These are phyloP conservation scores for Amylostereum chailletii DNA, from an alignment of 1,284 basidiomycete genomes.

Conservation along the genomic window DNA sequence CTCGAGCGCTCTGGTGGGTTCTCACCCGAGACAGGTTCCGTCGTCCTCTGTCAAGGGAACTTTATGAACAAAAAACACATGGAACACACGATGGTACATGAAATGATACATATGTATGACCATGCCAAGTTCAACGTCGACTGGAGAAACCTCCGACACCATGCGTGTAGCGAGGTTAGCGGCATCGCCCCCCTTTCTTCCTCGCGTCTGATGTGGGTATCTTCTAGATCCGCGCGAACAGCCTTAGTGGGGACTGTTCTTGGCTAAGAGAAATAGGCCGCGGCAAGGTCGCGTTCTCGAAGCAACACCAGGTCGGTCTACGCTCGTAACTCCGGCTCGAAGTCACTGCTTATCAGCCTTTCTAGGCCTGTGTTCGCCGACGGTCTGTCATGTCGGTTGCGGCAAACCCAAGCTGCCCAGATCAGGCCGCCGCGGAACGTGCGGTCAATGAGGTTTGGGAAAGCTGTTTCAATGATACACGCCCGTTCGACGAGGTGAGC, in stretches of 20 bases:
- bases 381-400: conserved; percentile 79
- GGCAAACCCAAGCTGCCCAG: conserved; percentile 76
- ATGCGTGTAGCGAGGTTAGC: conserved; percentile 84
- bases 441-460: conserved; percentile 97
- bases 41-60: conserved; percentile 78
- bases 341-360: conserved; percentile 4
- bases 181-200: not conserved
- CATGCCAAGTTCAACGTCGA: conserved; percentile 91
- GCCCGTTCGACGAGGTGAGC: conserved; percentile 92
- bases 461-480: conserved; percentile 90
- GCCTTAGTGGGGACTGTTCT: conserved; percentile 86
- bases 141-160: conserved; percentile 86
- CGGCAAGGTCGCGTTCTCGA: conserved; percentile 72
- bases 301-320: conserved; percentile 80
- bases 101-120: conserved; percentile 95
- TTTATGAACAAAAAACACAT: conserved; percentile 80
- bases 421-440: conserved; percentile 69
- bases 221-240: conserved; percentile 90
- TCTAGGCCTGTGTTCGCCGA: conserved; percentile 81
- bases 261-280: conserved; percentile 77
- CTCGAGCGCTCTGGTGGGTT: conserved; percentile 75
- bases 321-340: conserved; percentile 4
- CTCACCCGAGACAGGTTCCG: conserved; percentile 62
- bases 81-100: conserved; percentile 90
- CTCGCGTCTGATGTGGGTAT: conserved; percentile 3